Evolutionary conservation across 305 asterid genomes (phyloP).

Genomic region (Plantago rigida): DNA sequence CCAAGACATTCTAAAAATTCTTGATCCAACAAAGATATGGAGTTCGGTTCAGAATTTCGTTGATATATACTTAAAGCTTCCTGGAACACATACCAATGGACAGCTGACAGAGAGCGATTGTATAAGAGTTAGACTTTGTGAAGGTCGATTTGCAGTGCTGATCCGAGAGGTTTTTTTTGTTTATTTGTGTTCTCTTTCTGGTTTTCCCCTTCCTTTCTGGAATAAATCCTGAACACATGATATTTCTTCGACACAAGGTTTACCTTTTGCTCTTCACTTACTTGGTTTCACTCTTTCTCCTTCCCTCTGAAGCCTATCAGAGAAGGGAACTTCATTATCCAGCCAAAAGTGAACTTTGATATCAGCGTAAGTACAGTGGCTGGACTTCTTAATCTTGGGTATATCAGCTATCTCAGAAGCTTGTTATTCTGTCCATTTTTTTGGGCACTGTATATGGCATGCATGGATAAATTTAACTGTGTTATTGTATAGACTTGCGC

Average conservation of each 20-base stretch:
- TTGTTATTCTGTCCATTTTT: constrained; percentile 9
- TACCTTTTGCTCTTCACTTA: constrained; percentile 16
- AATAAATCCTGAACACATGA: constrained; percentile 6
- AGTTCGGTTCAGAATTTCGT: constrained; percentile 90
- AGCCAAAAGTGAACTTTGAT: constrained; percentile 98
- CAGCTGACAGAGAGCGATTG: constrained; percentile 82
- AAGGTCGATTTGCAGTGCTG: constrained; percentile 88
- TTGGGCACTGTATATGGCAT: not conserved
- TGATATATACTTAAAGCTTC: constrained; percentile 67
- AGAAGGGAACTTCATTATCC: constrained; percentile 89
- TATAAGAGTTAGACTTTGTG: constrained; percentile 87
- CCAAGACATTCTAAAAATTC: constrained; percentile 78
- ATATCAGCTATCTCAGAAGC: not conserved
- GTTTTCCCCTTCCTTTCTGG: constrained; percentile 2
- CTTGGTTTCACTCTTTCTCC: constrained; percentile 21
- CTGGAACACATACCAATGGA: constrained; percentile 74
- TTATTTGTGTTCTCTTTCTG: not conserved
- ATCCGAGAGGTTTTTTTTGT: constrained; percentile 73
- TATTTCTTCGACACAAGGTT: not conserved
- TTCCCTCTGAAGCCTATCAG: constrained; percentile 65
- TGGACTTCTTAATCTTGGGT: constrained; percentile 68
- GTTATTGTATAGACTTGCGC: too few species aligned
- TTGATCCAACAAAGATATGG: constrained; percentile 84
- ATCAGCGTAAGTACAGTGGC: constrained; percentile 97
- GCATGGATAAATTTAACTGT: too few species aligned